Percentiles rank a stretch among this genome's conserved stretches.
These are phyloP conservation scores for Rhizopus sp. DNA, from an alignment of 371 early-diverging fungal genomes.

Conservation along the genomic window DNA sequence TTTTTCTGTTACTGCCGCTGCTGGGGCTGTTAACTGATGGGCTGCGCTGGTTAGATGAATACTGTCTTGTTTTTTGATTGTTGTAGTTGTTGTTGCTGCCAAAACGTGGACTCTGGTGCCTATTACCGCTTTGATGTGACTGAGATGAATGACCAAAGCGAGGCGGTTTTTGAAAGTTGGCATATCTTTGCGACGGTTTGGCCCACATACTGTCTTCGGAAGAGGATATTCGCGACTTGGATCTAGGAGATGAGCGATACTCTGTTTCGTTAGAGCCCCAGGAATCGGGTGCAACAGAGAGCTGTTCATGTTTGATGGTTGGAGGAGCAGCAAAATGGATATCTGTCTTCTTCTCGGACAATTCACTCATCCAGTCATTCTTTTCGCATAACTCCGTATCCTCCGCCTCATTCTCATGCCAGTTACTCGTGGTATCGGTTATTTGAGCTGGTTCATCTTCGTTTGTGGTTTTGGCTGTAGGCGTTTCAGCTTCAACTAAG, in stretches of 20 bases:
- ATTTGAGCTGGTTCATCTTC: not conserved
- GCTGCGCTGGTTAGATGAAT: not conserved
- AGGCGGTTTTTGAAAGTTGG: not conserved
- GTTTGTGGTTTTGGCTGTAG: not conserved
- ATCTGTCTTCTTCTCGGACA: not conserved
- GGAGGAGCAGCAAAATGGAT: not conserved
- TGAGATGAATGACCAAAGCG: not conserved
- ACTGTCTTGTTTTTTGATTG: not conserved
- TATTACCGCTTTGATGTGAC: not conserved
- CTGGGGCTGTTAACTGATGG: not conserved
- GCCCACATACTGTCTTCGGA: too few relatives aligned
- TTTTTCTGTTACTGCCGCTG: not conserved
- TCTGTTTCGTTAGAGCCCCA: not conserved
- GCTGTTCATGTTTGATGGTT: not conserved
- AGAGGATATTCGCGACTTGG: too few relatives aligned
- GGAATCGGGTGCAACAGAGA: not conserved
- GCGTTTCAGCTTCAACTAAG: not conserved
- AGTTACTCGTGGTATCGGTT: not conserved
- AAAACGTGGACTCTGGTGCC: not conserved
- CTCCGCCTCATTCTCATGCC: not conserved
- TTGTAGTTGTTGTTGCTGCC: not conserved
- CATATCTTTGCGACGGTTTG: not conserved
- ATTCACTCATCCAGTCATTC: not conserved
- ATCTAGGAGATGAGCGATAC: too few relatives aligned
- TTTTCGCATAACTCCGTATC: not conserved